phyloP scores from a whole-genome alignment of 148 eudicot genomes.

The Agrostemma githago region DNA sequence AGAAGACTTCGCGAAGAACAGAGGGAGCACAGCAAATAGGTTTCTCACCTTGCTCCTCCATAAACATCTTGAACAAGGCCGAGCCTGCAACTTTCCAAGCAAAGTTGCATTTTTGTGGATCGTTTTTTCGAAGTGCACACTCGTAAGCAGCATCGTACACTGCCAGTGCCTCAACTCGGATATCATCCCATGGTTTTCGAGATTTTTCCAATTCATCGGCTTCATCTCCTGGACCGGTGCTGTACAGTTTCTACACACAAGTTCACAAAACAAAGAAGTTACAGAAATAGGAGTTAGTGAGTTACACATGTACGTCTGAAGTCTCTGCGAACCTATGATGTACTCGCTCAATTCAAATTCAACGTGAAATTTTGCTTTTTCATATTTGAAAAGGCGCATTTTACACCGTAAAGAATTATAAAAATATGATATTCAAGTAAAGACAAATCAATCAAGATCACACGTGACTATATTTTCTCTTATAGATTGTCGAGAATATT shows the following conservation, averaged over 20 bases:
- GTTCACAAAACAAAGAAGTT: neutral
- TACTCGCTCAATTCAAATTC: too few relatives aligned
- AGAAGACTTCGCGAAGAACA: constrained; percentile 33
- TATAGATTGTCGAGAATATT: too few relatives aligned
- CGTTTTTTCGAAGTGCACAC: constrained; percentile 19
- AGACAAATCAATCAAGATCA: too few relatives aligned
- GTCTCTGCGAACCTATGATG: neutral
- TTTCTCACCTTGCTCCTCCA: constrained; percentile 25
- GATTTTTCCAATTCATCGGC: constrained; percentile 52
- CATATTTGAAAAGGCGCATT: too few relatives aligned
- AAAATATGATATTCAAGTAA: too few relatives aligned
- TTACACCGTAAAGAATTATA: too few relatives aligned
- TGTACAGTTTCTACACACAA: constrained; percentile 43
- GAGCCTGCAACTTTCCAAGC: constrained; percentile 72
- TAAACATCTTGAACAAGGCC: constrained; percentile 36
- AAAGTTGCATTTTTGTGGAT: constrained; percentile 38
- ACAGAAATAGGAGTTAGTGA: neutral
- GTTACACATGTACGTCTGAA: neutral
- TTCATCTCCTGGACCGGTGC: neutral
- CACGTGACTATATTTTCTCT: too few relatives aligned
- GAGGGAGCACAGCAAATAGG: constrained; percentile 32
- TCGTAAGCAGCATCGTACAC: constrained; percentile 49
- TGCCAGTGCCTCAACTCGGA: constrained; percentile 47
- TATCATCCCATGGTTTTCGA: constrained; percentile 27
- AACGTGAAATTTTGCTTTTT: too few relatives aligned